A percentile compares a stretch with the other conserved stretches of the same genome.
Evolutionary conservation across 306 rosid species (phyloP).

Genomic region (Cucurbita maxima): DNA sequence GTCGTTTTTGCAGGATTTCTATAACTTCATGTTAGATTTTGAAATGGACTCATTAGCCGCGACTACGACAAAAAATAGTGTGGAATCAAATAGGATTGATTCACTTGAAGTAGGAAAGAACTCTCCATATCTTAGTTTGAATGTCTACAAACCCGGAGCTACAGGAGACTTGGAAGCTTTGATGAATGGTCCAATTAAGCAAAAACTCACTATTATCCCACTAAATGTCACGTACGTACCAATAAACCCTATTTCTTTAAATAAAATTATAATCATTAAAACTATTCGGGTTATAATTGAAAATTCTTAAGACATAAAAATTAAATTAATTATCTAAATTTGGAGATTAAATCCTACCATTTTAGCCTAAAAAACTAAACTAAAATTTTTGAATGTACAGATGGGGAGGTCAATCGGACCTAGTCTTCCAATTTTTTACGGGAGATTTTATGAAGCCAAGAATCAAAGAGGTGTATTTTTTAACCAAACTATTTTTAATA

Average conservation of each 20-base stretch:
- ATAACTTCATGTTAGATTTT: slow-evolving; percentile 46
- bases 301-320: too few species aligned
- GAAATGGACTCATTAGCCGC: slow-evolving; percentile 12
- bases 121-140: slow-evolving; percentile 41
- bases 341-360: not conserved
- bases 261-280: too few species aligned
- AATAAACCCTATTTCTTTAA: not conserved
- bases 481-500: not conserved
- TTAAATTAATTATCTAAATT: not conserved
- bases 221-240: slow-evolving; percentile 42
- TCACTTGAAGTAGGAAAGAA: not conserved
- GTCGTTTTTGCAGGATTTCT: slow-evolving; percentile 40
- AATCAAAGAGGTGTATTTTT: slow-evolving; percentile 52
- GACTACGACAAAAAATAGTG: not conserved
- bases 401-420: slow-evolving; percentile 49
- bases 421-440: slow-evolving; percentile 19
- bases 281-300: too few species aligned
- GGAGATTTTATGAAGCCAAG: slow-evolving; percentile 88
- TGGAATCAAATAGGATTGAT: slow-evolving; percentile 12
- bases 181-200: slow-evolving; percentile 59
- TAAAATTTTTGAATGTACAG: slow-evolving; percentile 15
- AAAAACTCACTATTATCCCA: slow-evolving; percentile 65
- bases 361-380: too few species aligned
- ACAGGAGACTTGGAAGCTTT: slow-evolving; percentile 21
- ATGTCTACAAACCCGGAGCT: slow-evolving; percentile 29